These are phyloP conservation scores for Aegilops speltoides DNA, from an alignment of 176 grass and related monocot genomes.

Conservation along the genomic window DNA sequence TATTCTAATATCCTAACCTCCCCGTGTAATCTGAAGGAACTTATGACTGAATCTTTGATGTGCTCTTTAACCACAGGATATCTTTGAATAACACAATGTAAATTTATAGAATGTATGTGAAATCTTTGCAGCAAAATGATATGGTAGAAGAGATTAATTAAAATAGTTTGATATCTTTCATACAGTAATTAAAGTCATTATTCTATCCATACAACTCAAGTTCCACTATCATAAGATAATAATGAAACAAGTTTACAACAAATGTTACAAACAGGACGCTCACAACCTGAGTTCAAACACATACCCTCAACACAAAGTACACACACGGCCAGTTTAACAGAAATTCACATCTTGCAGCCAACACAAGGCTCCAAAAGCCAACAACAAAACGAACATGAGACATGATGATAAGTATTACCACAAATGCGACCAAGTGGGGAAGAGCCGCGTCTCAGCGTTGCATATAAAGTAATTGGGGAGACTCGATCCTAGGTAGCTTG, in stretches of 20 bases:
- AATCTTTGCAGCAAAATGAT: neutral
- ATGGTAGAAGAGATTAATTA: too few species aligned
- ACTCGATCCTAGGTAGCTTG: too few species aligned
- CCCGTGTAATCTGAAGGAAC: neutral
- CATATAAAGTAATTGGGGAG: too few species aligned
- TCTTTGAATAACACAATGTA: neutral
- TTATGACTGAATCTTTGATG: neutral
- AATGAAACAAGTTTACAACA: neutral
- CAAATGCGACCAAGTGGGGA: too few species aligned
- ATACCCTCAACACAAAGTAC: neutral
- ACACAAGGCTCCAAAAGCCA: neutral
- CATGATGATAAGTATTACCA: neutral
- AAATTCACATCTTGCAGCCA: neutral
- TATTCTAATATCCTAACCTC: too few species aligned
- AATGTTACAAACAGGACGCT: neutral
- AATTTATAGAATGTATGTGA: too few species aligned
- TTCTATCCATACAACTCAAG: too few species aligned
- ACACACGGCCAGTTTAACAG: neutral
- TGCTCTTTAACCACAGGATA: neutral
- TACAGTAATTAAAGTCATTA: too few species aligned
- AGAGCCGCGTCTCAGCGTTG: too few species aligned
- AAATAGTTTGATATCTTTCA: too few species aligned
- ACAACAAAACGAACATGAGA: neutral
- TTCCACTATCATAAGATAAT: too few species aligned
- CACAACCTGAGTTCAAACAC: neutral